Evolutionary conservation across 2,329 filamentous ascomycete species (phyloP), one percentile per base, ranked within the genome.

Genomic region (Fusarium torulosum): DNA sequence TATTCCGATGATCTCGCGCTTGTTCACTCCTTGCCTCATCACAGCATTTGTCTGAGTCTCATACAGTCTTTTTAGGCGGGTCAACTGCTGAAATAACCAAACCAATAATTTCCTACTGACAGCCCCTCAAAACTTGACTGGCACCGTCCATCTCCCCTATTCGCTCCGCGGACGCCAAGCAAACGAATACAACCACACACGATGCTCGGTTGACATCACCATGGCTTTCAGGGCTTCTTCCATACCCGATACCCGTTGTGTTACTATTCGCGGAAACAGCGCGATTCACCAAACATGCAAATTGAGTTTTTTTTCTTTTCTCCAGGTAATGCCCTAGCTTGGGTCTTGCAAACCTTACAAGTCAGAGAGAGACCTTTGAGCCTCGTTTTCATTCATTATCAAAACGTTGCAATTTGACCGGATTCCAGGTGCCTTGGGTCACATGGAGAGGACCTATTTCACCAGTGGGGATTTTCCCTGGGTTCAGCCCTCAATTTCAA

Each of bases 121-220:
- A 43, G 23, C 45, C 37, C 53, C 51, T 71, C 58, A 62, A 65
- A 37, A 56, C 51, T 51, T 47, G 40, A 68, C 59, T 61, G 53
- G 53, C 59, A 59, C 50, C 44, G 45, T 54, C 53, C 44, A 55
- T 53, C 54, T 64, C 67, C 52, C 66, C 67, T 62, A 69, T 65
- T 73, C 68, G 66, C 23, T 54, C 53, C 44, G 47, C 38, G 35
- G 40, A 29, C 51, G 59, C 66, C 68, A 68, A 70, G 60, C 43
- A 17, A 52, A 53, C 52, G 35, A 46, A 27, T 29, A 31, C 44
- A 61, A 67, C 52, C 62, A 60, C 61, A 40, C 61, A 64, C 62
- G 45, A 61, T 62, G 46, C 60, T 62, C 57, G 56, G 59, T 69
- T 73, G 69, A 72, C 62, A 71, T 73, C 71, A 73, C 67, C 61